Evolutionary conservation across 495 filamentous ascomycete species (phyloP).

Genomic region (Penicillium antarcticum): DNA sequence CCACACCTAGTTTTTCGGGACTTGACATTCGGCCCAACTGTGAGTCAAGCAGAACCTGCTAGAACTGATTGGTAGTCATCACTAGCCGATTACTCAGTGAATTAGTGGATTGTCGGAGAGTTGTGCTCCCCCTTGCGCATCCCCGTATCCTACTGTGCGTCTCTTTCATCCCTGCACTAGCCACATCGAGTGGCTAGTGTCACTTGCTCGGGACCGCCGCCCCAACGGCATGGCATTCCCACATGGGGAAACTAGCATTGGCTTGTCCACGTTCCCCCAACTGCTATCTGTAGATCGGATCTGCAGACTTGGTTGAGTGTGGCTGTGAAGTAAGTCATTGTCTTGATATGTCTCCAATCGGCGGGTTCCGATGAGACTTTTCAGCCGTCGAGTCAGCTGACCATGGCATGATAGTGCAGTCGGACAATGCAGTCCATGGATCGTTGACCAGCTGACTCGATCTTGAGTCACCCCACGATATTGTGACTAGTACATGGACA

Average conservation of each 20-base stretch:
- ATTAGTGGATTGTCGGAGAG: neutral
- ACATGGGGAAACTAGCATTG: neutral
- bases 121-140: neutral
- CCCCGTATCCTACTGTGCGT: neutral
- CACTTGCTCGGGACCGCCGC: neutral
- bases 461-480: slow-evolving; percentile 5
- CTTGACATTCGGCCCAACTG: slow-evolving; percentile 1
- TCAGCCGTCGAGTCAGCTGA: slow-evolving; percentile 7
- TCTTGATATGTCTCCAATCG: slow-evolving; percentile 5
- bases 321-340: slow-evolving; percentile 3
- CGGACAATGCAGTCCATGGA: slow-evolving; percentile 4
- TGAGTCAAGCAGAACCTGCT: neutral
- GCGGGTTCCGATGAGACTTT: slow-evolving; percentile 1
- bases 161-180: neutral
- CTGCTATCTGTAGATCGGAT: neutral
- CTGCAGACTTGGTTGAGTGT: neutral
- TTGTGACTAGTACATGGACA: no score
- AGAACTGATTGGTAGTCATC: neutral
- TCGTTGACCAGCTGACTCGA: slow-evolving; percentile 8
- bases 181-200: slow-evolving; percentile 7
- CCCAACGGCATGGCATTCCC: neutral
- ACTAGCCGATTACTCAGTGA: neutral
- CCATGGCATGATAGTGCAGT: slow-evolving; percentile 2
- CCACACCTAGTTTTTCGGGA: slow-evolving; percentile 17
- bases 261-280: neutral